phyloP scores from a whole-genome alignment of 495 filamentous ascomycete species.

The Penicillium riverlandense region DNA sequence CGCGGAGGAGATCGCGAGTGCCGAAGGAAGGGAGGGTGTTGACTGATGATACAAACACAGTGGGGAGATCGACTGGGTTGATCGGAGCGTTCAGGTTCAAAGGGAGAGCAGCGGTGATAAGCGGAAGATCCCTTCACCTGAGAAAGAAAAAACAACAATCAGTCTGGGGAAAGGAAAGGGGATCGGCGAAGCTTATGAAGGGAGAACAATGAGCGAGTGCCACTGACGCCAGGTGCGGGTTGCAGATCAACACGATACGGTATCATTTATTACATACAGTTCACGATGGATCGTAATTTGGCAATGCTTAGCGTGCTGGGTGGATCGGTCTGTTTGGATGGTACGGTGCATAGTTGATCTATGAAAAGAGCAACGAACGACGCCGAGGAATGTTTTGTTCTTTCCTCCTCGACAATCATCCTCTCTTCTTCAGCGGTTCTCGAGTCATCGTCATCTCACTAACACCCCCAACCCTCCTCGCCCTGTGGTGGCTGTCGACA shows the following conservation, averaged over 20 bases:
- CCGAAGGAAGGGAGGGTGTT: conserved; percentile 16
- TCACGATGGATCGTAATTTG: too few species aligned
- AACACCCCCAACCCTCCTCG: too few species aligned
- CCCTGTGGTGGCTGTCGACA: neutral
- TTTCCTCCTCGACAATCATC: too few species aligned
- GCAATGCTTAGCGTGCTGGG: too few species aligned
- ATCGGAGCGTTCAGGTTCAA: conserved; percentile 9
- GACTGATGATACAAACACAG: neutral
- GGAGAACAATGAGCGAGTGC: conserved; percentile 34
- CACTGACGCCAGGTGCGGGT: conserved; percentile 42
- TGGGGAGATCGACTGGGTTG: conserved; percentile 12
- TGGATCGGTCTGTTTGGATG: too few species aligned
- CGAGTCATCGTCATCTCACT: too few species aligned
- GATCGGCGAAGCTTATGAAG: conserved; percentile 77
- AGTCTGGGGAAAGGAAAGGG: conserved; percentile 54
- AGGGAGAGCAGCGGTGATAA: conserved; percentile 28
- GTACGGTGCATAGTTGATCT: too few species aligned
- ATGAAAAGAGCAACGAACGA: too few species aligned
- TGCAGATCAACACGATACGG: conserved; percentile 31
- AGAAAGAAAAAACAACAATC: conserved; percentile 23
- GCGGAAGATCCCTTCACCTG: conserved; percentile 19
- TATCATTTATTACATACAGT: neutral
- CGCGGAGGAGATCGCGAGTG: conserved; percentile 1
- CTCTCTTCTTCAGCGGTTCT: too few species aligned
- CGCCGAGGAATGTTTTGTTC: too few species aligned